Percentiles rank a stretch among this genome's conserved stretches.
phyloP scores from a whole-genome alignment of 768 basidiomycete genomes.

The Leccinum pellstonianum region DNA sequence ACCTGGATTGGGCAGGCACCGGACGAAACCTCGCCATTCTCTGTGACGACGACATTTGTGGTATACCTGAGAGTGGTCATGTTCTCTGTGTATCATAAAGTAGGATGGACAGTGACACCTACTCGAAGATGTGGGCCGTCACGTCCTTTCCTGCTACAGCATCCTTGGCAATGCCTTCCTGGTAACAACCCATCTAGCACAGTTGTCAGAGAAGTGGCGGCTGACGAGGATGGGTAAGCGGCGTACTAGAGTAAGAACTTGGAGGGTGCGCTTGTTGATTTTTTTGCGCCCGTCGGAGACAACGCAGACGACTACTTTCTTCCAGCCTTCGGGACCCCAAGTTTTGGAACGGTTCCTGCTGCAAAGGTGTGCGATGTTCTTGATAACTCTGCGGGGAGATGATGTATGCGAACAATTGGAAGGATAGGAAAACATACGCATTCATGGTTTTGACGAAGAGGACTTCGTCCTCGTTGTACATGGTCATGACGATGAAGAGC shows the following conservation, averaged over 20 bases:
- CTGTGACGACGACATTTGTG: constrained; percentile 73
- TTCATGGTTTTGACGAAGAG: constrained; percentile 83
- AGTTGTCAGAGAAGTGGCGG: constrained; percentile 1
- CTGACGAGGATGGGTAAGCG: constrained; percentile 7
- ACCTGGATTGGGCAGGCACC: constrained; percentile 82
- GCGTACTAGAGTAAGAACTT: constrained; percentile 77
- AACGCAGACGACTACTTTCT: constrained; percentile 86
- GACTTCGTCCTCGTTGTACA: constrained; percentile 91
- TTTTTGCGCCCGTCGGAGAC: constrained; percentile 86
- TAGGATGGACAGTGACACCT: constrained; percentile 24
- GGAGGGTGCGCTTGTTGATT: constrained; percentile 87
- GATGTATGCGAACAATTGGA: constrained; percentile 4
- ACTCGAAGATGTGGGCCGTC: constrained; percentile 94
- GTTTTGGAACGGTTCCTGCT: constrained; percentile 66
- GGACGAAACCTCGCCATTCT: constrained; percentile 74
- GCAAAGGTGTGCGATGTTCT: constrained; percentile 82
- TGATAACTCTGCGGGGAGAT: constrained; percentile 60
- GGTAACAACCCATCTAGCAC: constrained; percentile 77
- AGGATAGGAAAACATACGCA: constrained; percentile 47
- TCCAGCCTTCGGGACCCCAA: constrained; percentile 89
- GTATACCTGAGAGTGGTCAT: constrained; percentile 55
- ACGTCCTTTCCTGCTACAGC: constrained; percentile 87
- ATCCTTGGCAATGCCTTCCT: constrained; percentile 89
- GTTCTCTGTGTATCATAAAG: neutral
- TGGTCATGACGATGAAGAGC: constrained; percentile 94